Percentiles rank a stretch among this genome's conserved stretches.
Conservation (phyloP, 73 alveolate genomes). For the Tetrahymena elliotti region DNA sequence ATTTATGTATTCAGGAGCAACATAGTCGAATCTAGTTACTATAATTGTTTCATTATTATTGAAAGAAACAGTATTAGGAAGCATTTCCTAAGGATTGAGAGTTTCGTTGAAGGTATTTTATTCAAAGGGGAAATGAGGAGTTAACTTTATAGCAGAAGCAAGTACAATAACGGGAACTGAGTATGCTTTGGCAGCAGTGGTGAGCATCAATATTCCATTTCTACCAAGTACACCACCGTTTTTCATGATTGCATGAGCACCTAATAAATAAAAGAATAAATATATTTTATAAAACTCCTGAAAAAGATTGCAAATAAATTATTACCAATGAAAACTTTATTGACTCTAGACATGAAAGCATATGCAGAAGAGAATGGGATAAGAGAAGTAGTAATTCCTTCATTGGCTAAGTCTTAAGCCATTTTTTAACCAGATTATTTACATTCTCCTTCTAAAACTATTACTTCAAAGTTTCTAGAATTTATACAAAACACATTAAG, state of each 20-base stretch:
- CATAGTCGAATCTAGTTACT: constrained; percentile 88
- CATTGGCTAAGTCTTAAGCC: constrained; percentile 59
- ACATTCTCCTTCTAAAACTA: constrained; percentile 79
- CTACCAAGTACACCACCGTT: constrained; percentile 91
- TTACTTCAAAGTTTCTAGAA: constrained; percentile 68
- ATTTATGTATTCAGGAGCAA: constrained; percentile 84
- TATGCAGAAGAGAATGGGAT: constrained; percentile 72
- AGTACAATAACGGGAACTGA: constrained; percentile 85
- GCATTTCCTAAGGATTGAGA: constrained; percentile 69
- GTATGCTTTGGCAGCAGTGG: constrained; percentile 76
- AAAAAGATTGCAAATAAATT: no score
- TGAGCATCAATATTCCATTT: constrained; percentile 77
- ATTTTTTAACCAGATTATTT: constrained; percentile 55
- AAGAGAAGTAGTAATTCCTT: constrained; percentile 61
- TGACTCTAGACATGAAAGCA: constrained; percentile 77
- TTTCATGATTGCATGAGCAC: constrained; percentile 77
- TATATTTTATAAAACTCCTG: background rate
- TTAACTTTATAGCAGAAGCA: constrained; percentile 75
- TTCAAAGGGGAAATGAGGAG: constrained; percentile 87
- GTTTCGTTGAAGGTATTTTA: constrained; percentile 78
- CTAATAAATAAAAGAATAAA: background rate
- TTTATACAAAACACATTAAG: background rate
- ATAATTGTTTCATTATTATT: constrained; percentile 44
- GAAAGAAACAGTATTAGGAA: constrained; percentile 42
- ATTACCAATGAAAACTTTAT: constrained; percentile 81